Evolutionary conservation across 345 rosid genomes (phyloP).

Genomic region (Alliaria petiolata): DNA sequence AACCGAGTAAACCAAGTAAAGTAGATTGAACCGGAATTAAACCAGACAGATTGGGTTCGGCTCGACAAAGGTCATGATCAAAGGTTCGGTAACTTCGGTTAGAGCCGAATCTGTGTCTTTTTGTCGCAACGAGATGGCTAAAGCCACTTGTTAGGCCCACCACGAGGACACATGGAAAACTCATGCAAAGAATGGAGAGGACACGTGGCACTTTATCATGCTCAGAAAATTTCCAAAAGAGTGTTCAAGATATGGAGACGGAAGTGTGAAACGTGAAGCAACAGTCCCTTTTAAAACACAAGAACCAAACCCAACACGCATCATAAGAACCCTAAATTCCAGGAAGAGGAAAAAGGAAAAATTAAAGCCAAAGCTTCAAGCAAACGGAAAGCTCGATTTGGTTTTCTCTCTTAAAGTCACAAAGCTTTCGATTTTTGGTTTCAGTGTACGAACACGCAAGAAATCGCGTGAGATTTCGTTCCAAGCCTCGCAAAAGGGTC

Average conservation of each 20-base stretch:
- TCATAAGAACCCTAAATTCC: conserved; percentile 22
- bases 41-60: background rate
- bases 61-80: background rate
- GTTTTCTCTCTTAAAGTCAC: background rate
- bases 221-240: background rate
- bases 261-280: conserved; percentile 32
- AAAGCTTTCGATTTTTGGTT: conserved; percentile 14
- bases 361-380: background rate
- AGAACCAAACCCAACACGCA: conserved; percentile 14
- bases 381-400: background rate
- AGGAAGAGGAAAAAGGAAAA: background rate
- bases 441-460: conserved; percentile 17
- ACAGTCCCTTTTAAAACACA: conserved; percentile 1
- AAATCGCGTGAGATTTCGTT: conserved; percentile 8
- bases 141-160: conserved; percentile 21
- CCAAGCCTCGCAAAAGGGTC: background rate
- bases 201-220: conserved; percentile 30
- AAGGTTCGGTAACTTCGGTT: conserved; percentile 16
- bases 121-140: conserved; percentile 15
- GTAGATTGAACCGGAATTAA: background rate
- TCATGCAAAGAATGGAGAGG: background rate
- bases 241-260: conserved; percentile 4
- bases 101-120: conserved; percentile 1
- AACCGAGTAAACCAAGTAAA: background rate
- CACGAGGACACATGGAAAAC: conserved; percentile 7